Conservation (phyloP, 1,284 basidiomycete species). For the Abortiporus biennis region DNA sequence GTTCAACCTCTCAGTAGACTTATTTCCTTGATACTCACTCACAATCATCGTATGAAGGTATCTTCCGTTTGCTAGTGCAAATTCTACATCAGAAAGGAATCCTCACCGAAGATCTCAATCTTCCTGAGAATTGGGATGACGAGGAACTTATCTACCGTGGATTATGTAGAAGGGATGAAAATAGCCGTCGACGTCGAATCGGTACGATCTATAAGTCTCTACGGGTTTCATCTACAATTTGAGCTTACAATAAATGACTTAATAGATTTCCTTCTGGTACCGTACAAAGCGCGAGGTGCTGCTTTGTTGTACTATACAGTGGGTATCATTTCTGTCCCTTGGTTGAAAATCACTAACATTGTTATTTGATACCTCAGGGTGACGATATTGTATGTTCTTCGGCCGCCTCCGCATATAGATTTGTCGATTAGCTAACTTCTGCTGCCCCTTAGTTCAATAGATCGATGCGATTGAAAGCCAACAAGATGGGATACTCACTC, state of each 20-base stretch:
- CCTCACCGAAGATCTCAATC: conserved; percentile 71
- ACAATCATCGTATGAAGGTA: conserved; percentile 37
- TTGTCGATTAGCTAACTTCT: conserved; percentile 3
- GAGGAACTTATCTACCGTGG: conserved; percentile 80
- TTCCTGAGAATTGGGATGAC: conserved; percentile 59
- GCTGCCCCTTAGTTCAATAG: conserved; percentile 71
- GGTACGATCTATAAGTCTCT: conserved; percentile 36
- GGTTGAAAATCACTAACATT: too few species aligned
- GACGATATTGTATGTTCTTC: conserved; percentile 67
- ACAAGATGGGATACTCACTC: conserved; percentile 74
- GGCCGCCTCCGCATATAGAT: background rate
- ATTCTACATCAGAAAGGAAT: conserved; percentile 55
- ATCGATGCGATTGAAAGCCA: conserved; percentile 79
- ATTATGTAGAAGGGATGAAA: conserved; percentile 44
- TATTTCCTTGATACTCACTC: conserved; percentile 3
- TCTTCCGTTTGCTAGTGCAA: conserved; percentile 50
- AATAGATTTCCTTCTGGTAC: conserved; percentile 69
- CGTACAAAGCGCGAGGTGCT: conserved; percentile 73
- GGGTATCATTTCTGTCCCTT: conserved; percentile 20
- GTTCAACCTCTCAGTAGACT: conserved; percentile 4
- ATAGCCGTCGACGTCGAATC: conserved; percentile 56
- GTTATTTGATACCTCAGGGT: conserved; percentile 35
- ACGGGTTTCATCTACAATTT: background rate
- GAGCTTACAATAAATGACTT: conserved; percentile 2
- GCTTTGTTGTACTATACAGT: conserved; percentile 88